phyloP scores from a whole-genome alignment of 2,329 filamentous ascomycete species.

The Hymenoscyphus infarciens region DNA sequence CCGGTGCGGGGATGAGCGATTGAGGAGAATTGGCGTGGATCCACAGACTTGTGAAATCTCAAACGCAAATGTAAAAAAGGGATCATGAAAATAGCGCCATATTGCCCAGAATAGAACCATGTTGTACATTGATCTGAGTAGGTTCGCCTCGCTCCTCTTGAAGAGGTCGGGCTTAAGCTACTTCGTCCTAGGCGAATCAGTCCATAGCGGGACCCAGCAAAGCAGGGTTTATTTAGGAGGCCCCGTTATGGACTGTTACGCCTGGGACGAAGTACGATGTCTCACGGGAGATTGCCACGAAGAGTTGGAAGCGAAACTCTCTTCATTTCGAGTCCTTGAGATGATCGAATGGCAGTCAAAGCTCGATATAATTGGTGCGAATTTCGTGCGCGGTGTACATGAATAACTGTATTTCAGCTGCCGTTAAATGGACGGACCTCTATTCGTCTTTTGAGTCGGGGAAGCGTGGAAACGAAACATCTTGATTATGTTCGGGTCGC shows the following conservation, averaged over 20 bases:
- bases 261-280: no score
- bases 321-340: background rate
- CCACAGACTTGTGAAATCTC: background rate
- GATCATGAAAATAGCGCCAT: slow-evolving; percentile 1
- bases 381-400: background rate
- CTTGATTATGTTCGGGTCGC: background rate
- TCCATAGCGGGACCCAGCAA: no score
- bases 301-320: background rate
- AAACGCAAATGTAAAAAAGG: background rate
- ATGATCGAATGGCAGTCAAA: background rate
- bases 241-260: no score
- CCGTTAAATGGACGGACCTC: background rate
- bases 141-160: background rate
- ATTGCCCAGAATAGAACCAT: slow-evolving; percentile 5
- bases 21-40: background rate
- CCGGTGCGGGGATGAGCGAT: background rate
- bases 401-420: slow-evolving; percentile 1
- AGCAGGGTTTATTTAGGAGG: no score
- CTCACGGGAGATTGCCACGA: background rate
- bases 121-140: background rate
- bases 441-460: background rate
- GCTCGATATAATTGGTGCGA: background rate
- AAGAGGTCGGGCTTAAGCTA: background rate
- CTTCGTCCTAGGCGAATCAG: no score
- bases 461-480: background rate